Conservation (phyloP, 2,329 filamentous ascomycete genomes). For the Colletotrichum sp. region DNA sequence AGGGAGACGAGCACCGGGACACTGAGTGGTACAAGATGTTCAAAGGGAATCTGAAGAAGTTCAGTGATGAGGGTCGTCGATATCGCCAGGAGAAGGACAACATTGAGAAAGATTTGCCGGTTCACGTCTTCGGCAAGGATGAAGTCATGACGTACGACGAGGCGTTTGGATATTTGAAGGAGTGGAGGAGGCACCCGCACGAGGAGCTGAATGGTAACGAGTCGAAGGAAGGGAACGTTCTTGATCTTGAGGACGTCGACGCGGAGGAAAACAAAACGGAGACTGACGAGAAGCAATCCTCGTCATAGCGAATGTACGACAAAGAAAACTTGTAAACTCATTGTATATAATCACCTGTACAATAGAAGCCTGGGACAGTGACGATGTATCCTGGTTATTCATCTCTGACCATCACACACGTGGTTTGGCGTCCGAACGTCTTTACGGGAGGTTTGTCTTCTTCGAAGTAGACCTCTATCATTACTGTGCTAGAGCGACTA, state of each 20-base stretch:
- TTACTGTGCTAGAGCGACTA: no score
- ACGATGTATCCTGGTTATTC: neutral
- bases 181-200: constrained; percentile 6
- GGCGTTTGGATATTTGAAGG: constrained; percentile 33
- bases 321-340: neutral
- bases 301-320: neutral
- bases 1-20: constrained; percentile 45
- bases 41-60: constrained; percentile 40
- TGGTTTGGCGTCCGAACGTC: neutral
- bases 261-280: neutral
- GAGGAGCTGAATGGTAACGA: neutral
- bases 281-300: neutral
- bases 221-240: neutral
- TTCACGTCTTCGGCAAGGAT: constrained; percentile 53
- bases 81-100: constrained; percentile 63
- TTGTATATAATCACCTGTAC: constrained; percentile 9
- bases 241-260: neutral
- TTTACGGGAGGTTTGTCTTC: neutral
- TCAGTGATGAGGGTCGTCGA: constrained; percentile 58
- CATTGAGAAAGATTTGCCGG: constrained; percentile 50
- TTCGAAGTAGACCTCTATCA: neutral
- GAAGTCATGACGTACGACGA: constrained; percentile 35
- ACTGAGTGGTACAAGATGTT: constrained; percentile 54
- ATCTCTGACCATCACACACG: neutral
- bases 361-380: neutral